Evolutionary conservation across 371 early-diverging fungal genomes (phyloP), one percentile per base, ranked within the genome.

Genomic region (Mortierella polycephala): DNA sequence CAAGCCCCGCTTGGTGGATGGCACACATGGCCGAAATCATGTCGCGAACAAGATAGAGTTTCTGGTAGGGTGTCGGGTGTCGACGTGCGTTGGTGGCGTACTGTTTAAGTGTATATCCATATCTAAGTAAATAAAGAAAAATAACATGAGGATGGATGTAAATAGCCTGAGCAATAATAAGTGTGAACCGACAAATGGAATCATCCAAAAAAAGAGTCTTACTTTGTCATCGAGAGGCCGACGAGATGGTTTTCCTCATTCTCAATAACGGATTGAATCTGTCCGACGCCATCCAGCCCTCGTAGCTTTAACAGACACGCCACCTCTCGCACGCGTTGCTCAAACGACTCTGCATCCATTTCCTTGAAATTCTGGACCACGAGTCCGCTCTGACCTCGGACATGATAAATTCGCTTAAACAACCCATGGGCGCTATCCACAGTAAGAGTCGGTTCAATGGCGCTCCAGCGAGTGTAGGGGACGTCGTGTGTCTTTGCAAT

Each of bases 81-180:
- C 85, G 82, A 45, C 87, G 87, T 0, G 84, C 79, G 44, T 89
- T 87, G 47, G 82, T 79, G 1, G 85, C 82, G 59, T 87, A 89
- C 44, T 89, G 86, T 44, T 89, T 90, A 12, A 90, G 72, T 0
- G 91, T 90, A 63, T 85, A 83, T 45, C 83, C 64, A 51, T 88
- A 88, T 4, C 89, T 83, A 47, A 14, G 14, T 9, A 13, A 52
- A 41, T 9, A 12, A 14, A 23, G 30, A 41, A 21, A 39, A 60
- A 23, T 20, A 16, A 5, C 13, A 5, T 49, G 57, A 42, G 9
- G 11, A 9, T 18, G 3, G 12, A 16, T 16, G 8, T n/a, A n/a
- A n/a, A n/a, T n/a, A n/a, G n/a, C n/a, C n/a, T n/a, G n/a, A n/a
- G n/a, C n/a, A n/a, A n/a, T n/a, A n/a, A n/a, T 12, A 37, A 52